Evolutionary conservation across 2,329 filamentous ascomycete species (phyloP).

Genomic region (Calonectria multiphialidica): DNA sequence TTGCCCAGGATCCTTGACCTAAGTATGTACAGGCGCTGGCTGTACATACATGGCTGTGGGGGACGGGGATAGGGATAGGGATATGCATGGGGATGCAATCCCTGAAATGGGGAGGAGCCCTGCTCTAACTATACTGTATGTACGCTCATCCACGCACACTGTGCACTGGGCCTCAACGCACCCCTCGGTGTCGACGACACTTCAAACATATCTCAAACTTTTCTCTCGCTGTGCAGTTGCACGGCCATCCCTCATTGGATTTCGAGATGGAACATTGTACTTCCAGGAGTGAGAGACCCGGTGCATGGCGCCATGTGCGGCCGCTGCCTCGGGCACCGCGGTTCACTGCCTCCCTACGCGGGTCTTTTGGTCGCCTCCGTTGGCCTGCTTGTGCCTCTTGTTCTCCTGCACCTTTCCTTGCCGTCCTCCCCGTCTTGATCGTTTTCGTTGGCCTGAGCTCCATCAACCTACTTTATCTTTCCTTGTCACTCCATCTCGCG

Average conservation of each 20-base stretch:
- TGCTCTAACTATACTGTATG: background rate
- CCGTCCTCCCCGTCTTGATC: slow-evolving; percentile 22
- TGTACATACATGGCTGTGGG: background rate
- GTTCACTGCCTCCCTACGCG: background rate
- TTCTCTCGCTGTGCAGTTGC: background rate
- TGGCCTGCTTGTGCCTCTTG: background rate
- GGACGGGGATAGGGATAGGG: background rate
- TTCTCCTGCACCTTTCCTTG: slow-evolving; percentile 4
- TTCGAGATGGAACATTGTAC: background rate
- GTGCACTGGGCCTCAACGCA: background rate
- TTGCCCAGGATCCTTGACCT: background rate
- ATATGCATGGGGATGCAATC: background rate
- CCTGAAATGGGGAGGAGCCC: background rate
- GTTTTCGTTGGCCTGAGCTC: slow-evolving; percentile 25
- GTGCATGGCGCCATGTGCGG: slow-evolving; percentile 4
- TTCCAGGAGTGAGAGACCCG: background rate
- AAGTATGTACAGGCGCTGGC: too few species aligned
- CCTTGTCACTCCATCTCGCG: slow-evolving; percentile 38
- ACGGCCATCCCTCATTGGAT: background rate
- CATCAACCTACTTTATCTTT: slow-evolving; percentile 37
- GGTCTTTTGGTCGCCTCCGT: background rate
- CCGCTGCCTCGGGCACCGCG: background rate
- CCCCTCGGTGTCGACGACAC: slow-evolving; percentile 4
- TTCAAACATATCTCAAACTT: slow-evolving; percentile 9
- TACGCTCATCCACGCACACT: background rate